Evolutionary conservation across 78 protist genomes (phyloP), one percentile per base, ranked within the genome.

Genomic region (Paulinella micropora): DNA sequence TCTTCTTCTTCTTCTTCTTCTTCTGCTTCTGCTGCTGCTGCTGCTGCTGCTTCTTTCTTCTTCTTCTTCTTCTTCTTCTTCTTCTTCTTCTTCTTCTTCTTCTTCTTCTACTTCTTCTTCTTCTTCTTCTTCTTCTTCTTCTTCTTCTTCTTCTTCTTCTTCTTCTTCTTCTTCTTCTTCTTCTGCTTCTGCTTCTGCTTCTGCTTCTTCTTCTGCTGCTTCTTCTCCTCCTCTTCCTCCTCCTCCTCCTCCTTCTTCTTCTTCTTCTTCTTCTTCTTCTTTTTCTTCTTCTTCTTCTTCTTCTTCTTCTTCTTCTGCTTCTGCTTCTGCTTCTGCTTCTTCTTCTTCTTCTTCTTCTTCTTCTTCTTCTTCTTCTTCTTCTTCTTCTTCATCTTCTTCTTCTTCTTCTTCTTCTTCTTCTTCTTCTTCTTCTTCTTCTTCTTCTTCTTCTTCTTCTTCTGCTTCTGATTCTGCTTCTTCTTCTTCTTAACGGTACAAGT

Each of bases 401-500:
- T 81, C 15, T 81, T 81, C 84, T 81, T 29, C 15, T 32, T 32
- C 84, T 81, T 81, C 84, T 4, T 29, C 84, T 81, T 81, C 15
- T 81, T 81, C 4, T 6, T 29, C 84, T 81, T 81, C 15, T 81
- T 81, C 84, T 81, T 81, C 84, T 81, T 81, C 84, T 28, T 81
- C n/a, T n/a, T n/a, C n/a, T n/a, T n/a, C n/a, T n/a, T n/a, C n/a
- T n/a, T n/a, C n/a, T n/a, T n/a, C n/a, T n/a, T n/a, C n/a, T n/a
- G n/a, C n/a, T n/a, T n/a, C n/a, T n/a, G n/a, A n/a, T n/a, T n/a
- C n/a, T n/a, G n/a, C n/a, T n/a, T n/a, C n/a, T n/a, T n/a, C n/a
- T n/a, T n/a, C n/a, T n/a, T n/a, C n/a, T n/a, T n/a, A n/a, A n/a
- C n/a, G n/a, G n/a, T n/a, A n/a, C n/a, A n/a, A n/a, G n/a, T n/a